Conservation (phyloP, 2,329 filamentous ascomycete genomes). For the Apiospora marii region DNA sequence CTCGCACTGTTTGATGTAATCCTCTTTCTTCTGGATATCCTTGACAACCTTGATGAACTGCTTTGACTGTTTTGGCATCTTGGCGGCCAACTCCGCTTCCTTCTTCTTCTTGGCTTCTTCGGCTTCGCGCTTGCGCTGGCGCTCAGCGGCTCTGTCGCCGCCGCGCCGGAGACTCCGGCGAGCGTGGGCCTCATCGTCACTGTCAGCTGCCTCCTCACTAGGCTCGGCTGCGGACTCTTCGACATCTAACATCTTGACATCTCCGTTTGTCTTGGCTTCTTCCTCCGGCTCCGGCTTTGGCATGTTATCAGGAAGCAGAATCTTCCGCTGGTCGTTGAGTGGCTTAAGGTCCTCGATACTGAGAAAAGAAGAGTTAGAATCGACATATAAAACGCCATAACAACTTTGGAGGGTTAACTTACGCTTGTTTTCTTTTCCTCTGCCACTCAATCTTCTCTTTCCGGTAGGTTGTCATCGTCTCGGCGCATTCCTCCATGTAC, state of each 20-base stretch:
- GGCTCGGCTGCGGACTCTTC: conserved; percentile 69
- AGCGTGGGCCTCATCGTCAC: conserved; percentile 70
- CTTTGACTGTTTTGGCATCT: conserved; percentile 81
- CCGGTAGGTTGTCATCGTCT: conserved; percentile 91
- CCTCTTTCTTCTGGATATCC: conserved; percentile 88
- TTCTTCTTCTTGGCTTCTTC: conserved; percentile 74
- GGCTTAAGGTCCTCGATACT: conserved; percentile 76
- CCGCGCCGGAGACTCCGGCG: conserved; percentile 65
- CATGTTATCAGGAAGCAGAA: conserved; percentile 75
- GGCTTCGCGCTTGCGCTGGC: conserved; percentile 78
- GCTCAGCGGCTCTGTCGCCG: conserved; percentile 73
- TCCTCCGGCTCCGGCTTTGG: conserved; percentile 57
- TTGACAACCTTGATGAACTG: conserved; percentile 88
- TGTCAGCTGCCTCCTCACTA: conserved; percentile 70
- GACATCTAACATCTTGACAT: conserved; percentile 67
- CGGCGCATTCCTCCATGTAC: conserved; percentile 91
- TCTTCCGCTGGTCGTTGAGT: conserved; percentile 77
- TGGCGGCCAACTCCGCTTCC: conserved; percentile 68
- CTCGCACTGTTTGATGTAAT: conserved; percentile 81
- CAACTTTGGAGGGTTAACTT: conserved; percentile 46
- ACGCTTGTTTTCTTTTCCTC: conserved; percentile 74
- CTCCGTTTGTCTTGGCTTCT: conserved; percentile 57
- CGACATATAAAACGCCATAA: conserved; percentile 39
- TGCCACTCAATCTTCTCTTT: conserved; percentile 97
- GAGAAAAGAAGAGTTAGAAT: conserved; percentile 1